Evolutionary conservation across 768 basidiomycete genomes (phyloP).

Genomic region (Kwoniella pini): DNA sequence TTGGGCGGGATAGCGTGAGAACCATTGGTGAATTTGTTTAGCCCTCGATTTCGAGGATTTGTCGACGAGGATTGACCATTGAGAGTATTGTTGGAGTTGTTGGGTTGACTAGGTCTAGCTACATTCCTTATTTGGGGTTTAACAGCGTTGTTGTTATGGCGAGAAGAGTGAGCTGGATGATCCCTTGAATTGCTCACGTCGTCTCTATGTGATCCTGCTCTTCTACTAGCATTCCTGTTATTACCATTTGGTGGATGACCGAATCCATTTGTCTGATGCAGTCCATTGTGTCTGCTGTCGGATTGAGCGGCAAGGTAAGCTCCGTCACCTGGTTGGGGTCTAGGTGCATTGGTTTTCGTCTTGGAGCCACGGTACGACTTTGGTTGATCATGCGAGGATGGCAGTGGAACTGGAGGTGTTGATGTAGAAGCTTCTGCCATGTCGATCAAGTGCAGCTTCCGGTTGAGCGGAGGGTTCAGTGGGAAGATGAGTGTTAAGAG

Average conservation of each 20-base stretch:
- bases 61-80: too few relatives aligned
- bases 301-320: conserved; percentile 21
- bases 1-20: neutral
- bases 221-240: neutral
- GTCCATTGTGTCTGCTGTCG: neutral
- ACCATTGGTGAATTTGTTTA: neutral
- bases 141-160: too few relatives aligned
- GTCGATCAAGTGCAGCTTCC: too few relatives aligned
- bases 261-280: neutral
- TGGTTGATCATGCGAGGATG: too few relatives aligned
- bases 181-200: too few relatives aligned
- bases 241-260: neutral
- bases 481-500: too few relatives aligned
- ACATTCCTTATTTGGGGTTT: neutral
- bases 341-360: neutral
- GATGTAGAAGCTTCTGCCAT: too few relatives aligned
- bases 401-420: too few relatives aligned
- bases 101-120: neutral
- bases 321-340: conserved; percentile 34
- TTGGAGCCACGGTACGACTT: neutral
- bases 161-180: too few relatives aligned
- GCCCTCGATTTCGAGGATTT: too few relatives aligned
- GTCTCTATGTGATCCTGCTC: neutral
- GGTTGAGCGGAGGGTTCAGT: too few relatives aligned
- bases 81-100: neutral